Conservation (phyloP, 768 basidiomycete genomes). For the Psilocybe cubensis region DNA sequence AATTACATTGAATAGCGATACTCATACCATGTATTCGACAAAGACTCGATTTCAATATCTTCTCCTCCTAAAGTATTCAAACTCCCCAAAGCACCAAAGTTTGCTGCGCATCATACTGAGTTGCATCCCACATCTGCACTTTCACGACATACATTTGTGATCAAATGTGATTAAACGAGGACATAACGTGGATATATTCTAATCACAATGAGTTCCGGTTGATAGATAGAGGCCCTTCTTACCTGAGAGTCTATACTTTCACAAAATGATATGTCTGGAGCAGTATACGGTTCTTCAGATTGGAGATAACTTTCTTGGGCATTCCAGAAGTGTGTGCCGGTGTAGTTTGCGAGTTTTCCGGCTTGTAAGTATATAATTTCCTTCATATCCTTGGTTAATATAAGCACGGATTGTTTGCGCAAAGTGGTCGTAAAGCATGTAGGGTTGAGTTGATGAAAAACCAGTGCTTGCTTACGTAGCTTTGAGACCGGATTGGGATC, state of each 20-base stretch:
- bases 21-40: conserved; percentile 19
- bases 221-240: conserved; percentile 20
- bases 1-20: neutral
- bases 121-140: neutral
- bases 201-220: conserved; percentile 10
- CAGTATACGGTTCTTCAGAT: conserved; percentile 44
- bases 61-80: conserved; percentile 39
- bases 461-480: too few species aligned
- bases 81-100: conserved; percentile 64
- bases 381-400: conserved; percentile 47
- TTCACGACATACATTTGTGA: conserved; percentile 44
- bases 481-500: too few species aligned
- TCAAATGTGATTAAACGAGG: conserved; percentile 74
- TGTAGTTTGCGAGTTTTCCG: conserved; percentile 65
- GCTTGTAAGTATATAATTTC: conserved; percentile 84
- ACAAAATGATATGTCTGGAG: conserved; percentile 66
- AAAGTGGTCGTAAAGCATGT: neutral
- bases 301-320: conserved; percentile 73
- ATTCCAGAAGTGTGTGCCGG: conserved; percentile 84
- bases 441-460: too few species aligned
- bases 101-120: conserved; percentile 42
- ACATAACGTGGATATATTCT: conserved; percentile 54
- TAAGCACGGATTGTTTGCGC: neutral
- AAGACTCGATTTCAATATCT: conserved; percentile 23
- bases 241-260: conserved; percentile 60